Percentiles rank a stretch among this genome's conserved stretches.
These are phyloP conservation scores for Neurospora sp. DNA, from an alignment of 495 filamentous ascomycete genomes.

Conservation along the genomic window DNA sequence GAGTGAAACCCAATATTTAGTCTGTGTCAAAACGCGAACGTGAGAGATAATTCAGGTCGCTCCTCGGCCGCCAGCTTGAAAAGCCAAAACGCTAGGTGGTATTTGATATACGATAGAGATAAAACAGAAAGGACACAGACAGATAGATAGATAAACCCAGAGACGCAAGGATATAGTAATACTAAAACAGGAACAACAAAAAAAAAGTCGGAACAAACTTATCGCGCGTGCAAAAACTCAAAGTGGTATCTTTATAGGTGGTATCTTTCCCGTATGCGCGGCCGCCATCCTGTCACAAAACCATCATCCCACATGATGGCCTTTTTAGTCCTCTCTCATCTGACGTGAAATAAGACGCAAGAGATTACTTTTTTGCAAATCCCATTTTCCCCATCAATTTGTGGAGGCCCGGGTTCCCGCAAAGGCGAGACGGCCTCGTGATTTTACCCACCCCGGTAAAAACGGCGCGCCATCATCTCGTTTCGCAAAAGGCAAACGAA, in stretches of 20 bases:
- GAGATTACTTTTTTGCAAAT: background rate
- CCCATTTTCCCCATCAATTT: background rate
- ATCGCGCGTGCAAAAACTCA: background rate
- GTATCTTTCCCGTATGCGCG: background rate
- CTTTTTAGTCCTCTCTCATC: background rate
- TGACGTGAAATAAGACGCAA: background rate
- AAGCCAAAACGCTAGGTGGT: background rate
- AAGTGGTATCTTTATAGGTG: background rate
- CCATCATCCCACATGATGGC: background rate
- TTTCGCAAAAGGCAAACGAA: background rate
- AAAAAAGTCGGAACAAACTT: background rate
- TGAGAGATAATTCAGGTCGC: background rate
- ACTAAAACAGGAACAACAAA: background rate
- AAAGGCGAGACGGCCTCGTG: background rate
- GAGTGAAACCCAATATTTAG: background rate
- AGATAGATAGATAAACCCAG: background rate
- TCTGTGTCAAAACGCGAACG: background rate
- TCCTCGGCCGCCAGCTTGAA: background rate
- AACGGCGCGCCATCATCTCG: background rate
- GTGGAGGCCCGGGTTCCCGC: background rate
- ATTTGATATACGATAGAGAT: background rate
- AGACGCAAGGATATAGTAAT: background rate
- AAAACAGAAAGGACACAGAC: background rate
- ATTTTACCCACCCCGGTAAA: background rate
- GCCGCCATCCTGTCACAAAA: background rate